Conservation (phyloP, 306 rosid genomes). For the Cicer cuneatum region DNA sequence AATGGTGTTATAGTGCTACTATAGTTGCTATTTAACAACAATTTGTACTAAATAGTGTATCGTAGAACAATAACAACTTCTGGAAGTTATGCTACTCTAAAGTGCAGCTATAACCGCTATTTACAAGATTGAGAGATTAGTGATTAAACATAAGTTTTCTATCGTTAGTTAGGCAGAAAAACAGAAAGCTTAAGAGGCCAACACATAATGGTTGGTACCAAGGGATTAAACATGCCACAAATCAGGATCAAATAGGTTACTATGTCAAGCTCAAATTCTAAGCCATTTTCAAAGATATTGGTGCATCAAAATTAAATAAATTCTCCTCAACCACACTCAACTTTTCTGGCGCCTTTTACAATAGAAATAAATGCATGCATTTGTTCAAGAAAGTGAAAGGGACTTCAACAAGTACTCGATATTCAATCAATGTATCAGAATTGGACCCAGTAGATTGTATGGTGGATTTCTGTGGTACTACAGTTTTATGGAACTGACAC, state of each 20-base stretch:
- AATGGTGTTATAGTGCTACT: too few relatives aligned
- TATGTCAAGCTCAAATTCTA: constrained; percentile 62
- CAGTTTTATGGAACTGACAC: constrained; percentile 7
- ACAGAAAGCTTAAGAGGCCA: not conserved
- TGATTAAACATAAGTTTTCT: not conserved
- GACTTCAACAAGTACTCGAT: constrained; percentile 29
- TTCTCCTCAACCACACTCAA: constrained; percentile 11
- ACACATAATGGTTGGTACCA: not conserved
- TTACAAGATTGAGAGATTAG: too few relatives aligned
- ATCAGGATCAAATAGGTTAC: constrained; percentile 63
- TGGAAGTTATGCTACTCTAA: too few relatives aligned
- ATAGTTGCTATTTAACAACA: too few relatives aligned
- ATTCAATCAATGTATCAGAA: constrained; percentile 32
- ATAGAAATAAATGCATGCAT: constrained; percentile 42
- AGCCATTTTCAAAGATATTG: constrained; percentile 55
- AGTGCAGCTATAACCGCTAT: too few relatives aligned
- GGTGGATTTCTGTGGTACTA: constrained; percentile 26
- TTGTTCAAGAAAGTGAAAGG: constrained; percentile 33
- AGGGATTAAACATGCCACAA: constrained; percentile 47
- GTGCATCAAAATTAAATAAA: constrained; percentile 7
- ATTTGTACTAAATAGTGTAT: too few relatives aligned
- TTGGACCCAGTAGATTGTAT: constrained; percentile 12
- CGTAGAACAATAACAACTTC: too few relatives aligned
- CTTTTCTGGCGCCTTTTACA: not conserved
- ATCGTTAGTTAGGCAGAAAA: not conserved